Evolutionary conservation across 78 protist genomes (phyloP).

Genomic region (Dictyostelium citrinum): DNA sequence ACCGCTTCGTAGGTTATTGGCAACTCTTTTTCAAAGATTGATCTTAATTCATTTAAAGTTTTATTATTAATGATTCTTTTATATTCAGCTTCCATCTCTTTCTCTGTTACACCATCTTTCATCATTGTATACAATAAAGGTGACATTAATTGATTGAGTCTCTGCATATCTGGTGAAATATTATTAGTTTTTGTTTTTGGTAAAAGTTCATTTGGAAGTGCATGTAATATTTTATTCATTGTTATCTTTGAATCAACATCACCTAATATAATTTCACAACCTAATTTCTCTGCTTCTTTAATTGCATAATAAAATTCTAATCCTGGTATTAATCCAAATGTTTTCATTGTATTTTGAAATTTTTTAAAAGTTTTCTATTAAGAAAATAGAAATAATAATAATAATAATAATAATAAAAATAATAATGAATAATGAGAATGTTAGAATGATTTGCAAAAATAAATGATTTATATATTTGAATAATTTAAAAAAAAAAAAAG

Average conservation of each 20-base stretch:
- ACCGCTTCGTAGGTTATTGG: constrained; percentile 22
- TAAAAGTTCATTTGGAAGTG: neutral
- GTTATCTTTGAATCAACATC: constrained; percentile 17
- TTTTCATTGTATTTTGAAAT: constrained; percentile 37
- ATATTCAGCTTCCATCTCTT: constrained; percentile 48
- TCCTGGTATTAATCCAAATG: constrained; percentile 57
- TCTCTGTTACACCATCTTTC: neutral
- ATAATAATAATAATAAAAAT: too few species aligned
- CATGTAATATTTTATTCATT: neutral
- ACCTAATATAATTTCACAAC: constrained; percentile 38
- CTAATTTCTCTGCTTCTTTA: constrained; percentile 35
- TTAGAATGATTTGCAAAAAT: too few species aligned
- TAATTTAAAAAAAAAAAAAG: neutral
- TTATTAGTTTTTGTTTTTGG: neutral
- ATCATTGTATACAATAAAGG: neutral
- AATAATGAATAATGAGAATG: neutral
- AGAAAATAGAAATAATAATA: neutral
- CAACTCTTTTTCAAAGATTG: neutral
- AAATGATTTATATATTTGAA: too few species aligned
- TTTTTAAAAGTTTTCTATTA: neutral
- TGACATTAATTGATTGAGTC: neutral
- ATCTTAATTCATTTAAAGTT: constrained; percentile 11
- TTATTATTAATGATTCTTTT: constrained; percentile 8
- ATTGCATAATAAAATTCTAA: constrained; percentile 58
- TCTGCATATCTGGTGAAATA: neutral